A percentile compares a stretch with the other conserved stretches of the same genome.
These are phyloP conservation scores for Pestalotiopsis sp. DNA, from an alignment of 2,329 filamentous ascomycete genomes.

Conservation along the genomic window DNA sequence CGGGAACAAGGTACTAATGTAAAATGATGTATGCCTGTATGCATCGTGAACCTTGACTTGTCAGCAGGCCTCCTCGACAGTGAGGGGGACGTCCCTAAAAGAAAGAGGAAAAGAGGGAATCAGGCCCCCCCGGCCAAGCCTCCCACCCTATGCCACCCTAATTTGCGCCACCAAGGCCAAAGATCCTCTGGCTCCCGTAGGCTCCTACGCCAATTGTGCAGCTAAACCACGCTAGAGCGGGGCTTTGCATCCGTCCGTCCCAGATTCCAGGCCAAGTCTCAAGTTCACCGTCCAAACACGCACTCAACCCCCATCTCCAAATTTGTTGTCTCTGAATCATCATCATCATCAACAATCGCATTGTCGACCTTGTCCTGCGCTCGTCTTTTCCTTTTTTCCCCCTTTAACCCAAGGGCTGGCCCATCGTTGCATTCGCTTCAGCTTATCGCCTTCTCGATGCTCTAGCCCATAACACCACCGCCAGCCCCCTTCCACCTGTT, in stretches of 20 bases:
- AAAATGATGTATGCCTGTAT: background rate
- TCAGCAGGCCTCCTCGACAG: background rate
- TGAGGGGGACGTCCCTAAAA: no score
- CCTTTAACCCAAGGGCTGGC: background rate
- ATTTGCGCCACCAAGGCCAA: background rate
- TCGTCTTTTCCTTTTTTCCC: background rate
- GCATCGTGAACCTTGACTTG: background rate
- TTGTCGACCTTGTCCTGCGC: background rate
- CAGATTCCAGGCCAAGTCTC: background rate
- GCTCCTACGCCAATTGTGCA: background rate
- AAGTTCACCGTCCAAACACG: background rate
- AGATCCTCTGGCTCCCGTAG: background rate
- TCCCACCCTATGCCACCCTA: background rate
- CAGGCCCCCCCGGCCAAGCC: background rate
- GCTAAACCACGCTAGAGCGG: background rate
- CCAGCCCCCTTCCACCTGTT: background rate
- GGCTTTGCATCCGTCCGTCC: background rate
- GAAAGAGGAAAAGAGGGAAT: no score
- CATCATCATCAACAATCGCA: background rate
- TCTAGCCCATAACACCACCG: background rate
- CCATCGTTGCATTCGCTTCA: background rate
- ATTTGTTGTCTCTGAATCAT: background rate
- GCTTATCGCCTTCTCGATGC: background rate
- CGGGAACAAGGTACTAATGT: background rate
- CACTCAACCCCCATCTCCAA: background rate